Percentiles rank a stretch among this genome's conserved stretches.
phyloP scores from a whole-genome alignment of 768 basidiomycete species.

The Neoboletus brunneissimus region DNA sequence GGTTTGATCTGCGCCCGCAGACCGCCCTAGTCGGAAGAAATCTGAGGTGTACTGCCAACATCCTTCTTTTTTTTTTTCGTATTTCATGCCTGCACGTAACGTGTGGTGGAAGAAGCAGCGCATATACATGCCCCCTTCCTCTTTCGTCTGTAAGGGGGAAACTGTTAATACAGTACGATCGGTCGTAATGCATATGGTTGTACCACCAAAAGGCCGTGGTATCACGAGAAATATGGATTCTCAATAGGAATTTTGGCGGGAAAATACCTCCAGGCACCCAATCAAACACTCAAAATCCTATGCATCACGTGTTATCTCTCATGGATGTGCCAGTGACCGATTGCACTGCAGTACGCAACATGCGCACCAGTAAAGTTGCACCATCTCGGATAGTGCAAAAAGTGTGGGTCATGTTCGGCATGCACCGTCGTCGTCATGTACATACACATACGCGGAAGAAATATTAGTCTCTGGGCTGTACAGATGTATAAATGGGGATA shows the following conservation, averaged over 20 bases:
- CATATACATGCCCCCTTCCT: too few species aligned
- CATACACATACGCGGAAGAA: background rate
- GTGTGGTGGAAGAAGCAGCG: background rate
- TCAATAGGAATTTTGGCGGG: background rate
- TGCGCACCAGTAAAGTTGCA: background rate
- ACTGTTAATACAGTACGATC: background rate
- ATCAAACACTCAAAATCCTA: background rate
- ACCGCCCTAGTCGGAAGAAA: constrained; percentile 5
- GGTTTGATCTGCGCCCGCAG: background rate
- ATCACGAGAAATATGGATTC: background rate
- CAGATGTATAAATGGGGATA: background rate
- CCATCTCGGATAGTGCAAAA: background rate
- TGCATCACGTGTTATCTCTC: background rate
- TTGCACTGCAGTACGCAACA: background rate
- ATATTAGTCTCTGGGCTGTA: background rate
- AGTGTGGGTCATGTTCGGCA: background rate
- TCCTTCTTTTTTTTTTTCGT: background rate
- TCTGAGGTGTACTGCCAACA: background rate
- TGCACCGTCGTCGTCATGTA: background rate
- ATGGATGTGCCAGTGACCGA: background rate
- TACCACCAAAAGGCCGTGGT: background rate
- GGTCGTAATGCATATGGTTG: background rate
- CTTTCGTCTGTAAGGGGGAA: background rate
- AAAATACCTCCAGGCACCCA: background rate
- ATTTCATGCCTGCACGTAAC: background rate